Percentiles rank a stretch among this genome's conserved stretches.
These are phyloP conservation scores for Metschnikowia continentalis DNA, from an alignment of 805 yeast species.

Conservation along the genomic window DNA sequence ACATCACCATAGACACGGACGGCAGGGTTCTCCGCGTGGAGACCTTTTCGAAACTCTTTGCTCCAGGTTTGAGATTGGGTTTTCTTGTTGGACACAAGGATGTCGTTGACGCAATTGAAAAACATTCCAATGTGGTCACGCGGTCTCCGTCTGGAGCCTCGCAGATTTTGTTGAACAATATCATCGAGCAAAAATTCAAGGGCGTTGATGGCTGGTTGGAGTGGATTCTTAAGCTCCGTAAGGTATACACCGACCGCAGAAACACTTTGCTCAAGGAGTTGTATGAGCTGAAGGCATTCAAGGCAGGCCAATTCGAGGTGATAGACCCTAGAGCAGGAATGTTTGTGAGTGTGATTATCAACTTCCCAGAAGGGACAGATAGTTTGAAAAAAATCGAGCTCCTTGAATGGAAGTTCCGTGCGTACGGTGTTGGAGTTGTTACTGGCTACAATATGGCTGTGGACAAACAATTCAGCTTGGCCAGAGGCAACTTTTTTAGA, in stretches of 20 bases:
- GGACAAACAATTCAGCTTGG: slow-evolving; percentile 11
- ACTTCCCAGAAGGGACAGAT: slow-evolving; percentile 12
- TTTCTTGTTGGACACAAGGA: slow-evolving; percentile 18
- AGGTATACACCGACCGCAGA: slow-evolving; percentile 42
- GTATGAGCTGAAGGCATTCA: slow-evolving; percentile 18
- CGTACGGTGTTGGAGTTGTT: slow-evolving; percentile 13
- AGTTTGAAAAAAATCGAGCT: slow-evolving; percentile 6
- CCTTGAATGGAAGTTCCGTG: slow-evolving; percentile 14
- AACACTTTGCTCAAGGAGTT: slow-evolving; percentile 24
- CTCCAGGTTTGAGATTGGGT: slow-evolving; percentile 20
- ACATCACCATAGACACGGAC: slow-evolving; percentile 14
- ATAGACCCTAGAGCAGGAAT: slow-evolving; percentile 25
- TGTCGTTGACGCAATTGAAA: slow-evolving; percentile 13
- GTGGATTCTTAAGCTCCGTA: slow-evolving; percentile 48
- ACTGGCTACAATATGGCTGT: slow-evolving; percentile 21
- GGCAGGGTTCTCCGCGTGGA: slow-evolving; percentile 20
- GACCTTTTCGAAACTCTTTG: slow-evolving; percentile 19
- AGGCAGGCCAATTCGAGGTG: slow-evolving; percentile 18
- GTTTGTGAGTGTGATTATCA: slow-evolving; percentile 18
- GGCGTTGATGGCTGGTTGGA: slow-evolving; percentile 39
- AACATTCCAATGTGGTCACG: slow-evolving; percentile 16
- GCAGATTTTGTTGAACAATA: slow-evolving; percentile 16
- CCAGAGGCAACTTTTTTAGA: slow-evolving; percentile 12
- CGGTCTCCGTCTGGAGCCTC: slow-evolving; percentile 18
- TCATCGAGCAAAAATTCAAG: slow-evolving; percentile 16